These are phyloP conservation scores for Lichtheimia ornata DNA, from an alignment of 371 early-diverging fungal genomes.

Conservation along the genomic window DNA sequence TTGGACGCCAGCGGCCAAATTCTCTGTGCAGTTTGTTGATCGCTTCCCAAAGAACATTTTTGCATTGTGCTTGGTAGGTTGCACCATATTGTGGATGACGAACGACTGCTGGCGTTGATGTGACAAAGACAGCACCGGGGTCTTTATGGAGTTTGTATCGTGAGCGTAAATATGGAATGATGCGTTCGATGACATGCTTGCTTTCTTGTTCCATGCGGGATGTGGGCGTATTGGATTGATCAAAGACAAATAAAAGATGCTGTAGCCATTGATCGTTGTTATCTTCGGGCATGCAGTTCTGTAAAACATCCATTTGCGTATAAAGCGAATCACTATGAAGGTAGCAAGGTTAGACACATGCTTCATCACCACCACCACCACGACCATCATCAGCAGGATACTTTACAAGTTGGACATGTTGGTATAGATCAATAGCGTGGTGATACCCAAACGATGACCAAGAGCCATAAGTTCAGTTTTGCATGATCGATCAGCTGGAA, in stretches of 20 bases:
- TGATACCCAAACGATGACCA: neutral
- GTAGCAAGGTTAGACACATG: neutral
- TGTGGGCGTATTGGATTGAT: slow-evolving; percentile 3
- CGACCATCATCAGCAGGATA: neutral
- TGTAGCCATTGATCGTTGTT: slow-evolving; percentile 5
- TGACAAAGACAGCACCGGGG: slow-evolving; percentile 17
- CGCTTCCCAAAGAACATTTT: slow-evolving; percentile 11
- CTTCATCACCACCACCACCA: neutral
- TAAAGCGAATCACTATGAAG: neutral
- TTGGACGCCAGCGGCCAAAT: slow-evolving; percentile 13
- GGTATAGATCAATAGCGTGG: neutral
- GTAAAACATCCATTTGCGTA: neutral
- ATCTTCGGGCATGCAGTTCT: neutral
- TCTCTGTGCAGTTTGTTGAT: slow-evolving; percentile 9
- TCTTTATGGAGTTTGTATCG: slow-evolving; percentile 5
- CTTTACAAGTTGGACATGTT: slow-evolving; percentile 1
- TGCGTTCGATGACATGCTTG: slow-evolving; percentile 1
- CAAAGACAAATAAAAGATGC: slow-evolving; percentile 9
- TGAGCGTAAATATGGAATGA: slow-evolving; percentile 6
- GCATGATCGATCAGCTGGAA: no score
- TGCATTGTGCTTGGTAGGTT: slow-evolving; percentile 11
- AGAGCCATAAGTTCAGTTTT: no score
- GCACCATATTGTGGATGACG: neutral
- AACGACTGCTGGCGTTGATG: neutral
- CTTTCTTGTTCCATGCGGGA: slow-evolving; percentile 7